phyloP scores from a whole-genome alignment of 2,329 filamentous ascomycete genomes.

The Monosporascus sp. region DNA sequence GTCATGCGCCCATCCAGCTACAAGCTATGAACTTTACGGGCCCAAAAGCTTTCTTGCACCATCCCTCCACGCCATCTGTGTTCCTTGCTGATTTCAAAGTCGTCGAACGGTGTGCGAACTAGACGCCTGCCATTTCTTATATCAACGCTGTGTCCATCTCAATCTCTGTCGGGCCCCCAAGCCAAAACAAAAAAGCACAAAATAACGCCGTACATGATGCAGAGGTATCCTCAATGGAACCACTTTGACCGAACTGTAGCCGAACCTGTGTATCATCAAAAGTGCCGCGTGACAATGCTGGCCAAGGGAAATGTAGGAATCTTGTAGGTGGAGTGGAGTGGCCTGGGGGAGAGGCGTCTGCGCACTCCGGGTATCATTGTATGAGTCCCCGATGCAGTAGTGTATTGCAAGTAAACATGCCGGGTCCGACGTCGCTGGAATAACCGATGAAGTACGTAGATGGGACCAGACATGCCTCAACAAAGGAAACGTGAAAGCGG shows the following conservation, averaged over 20 bases:
- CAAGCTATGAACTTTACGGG: background rate
- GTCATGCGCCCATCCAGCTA: background rate
- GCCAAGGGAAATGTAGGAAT: constrained; percentile 11
- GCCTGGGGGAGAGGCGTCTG: constrained; percentile 17
- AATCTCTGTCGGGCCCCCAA: constrained; percentile 14
- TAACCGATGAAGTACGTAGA: constrained; percentile 4
- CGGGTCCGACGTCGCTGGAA: constrained; percentile 11
- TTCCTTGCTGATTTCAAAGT: background rate
- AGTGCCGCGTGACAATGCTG: constrained; percentile 7
- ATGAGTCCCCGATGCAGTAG: constrained; percentile 24
- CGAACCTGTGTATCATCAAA: constrained; percentile 7
- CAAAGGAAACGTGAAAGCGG: constrained; percentile 10
- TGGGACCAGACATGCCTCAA: constrained; percentile 3
- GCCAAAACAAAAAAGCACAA: background rate
- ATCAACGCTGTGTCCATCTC: constrained; percentile 5
- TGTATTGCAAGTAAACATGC: constrained; percentile 15
- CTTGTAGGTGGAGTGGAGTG: constrained; percentile 24
- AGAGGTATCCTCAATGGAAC: constrained; percentile 17
- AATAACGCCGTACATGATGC: constrained; percentile 24
- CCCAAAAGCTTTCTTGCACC: background rate
- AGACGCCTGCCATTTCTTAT: background rate
- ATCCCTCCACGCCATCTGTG: background rate
- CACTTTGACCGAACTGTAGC: constrained; percentile 11
- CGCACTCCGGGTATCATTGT: constrained; percentile 30
- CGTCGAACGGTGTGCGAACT: background rate